Conservation (phyloP, 2,329 filamentous ascomycete species). For the Aspergillus felis region DNA sequence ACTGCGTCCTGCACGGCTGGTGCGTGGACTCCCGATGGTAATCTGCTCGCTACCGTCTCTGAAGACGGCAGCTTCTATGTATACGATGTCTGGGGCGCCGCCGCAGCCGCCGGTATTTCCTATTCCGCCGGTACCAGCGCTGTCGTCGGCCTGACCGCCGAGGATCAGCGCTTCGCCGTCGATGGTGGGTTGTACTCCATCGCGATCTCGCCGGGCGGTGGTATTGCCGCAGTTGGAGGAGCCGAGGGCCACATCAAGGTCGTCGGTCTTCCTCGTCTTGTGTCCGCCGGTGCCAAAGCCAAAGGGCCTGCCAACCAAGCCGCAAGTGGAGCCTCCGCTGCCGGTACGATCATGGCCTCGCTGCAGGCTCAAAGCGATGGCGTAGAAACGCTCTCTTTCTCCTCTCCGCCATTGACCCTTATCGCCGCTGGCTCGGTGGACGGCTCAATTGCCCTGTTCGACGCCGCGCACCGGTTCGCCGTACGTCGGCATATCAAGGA, state of each 20-base stretch:
- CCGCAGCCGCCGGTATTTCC: slow-evolving; percentile 60
- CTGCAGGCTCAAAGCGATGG: slow-evolving; percentile 74
- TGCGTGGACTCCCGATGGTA: slow-evolving; percentile 83
- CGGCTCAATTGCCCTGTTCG: slow-evolving; percentile 75
- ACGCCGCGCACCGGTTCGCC: slow-evolving; percentile 79
- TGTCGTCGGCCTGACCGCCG: slow-evolving; percentile 70
- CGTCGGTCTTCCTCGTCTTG: slow-evolving; percentile 70
- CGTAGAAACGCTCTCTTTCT: slow-evolving; percentile 71
- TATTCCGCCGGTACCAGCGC: slow-evolving; percentile 56
- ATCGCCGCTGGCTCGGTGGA: slow-evolving; percentile 63
- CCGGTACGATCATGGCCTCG: slow-evolving; percentile 73
- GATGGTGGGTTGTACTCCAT: slow-evolving; percentile 89
- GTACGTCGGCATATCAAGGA: slow-evolving; percentile 76
- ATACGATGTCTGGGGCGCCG: slow-evolving; percentile 84
- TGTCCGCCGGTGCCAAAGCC: slow-evolving; percentile 41
- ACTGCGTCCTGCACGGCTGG: slow-evolving; percentile 83
- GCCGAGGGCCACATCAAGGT: slow-evolving; percentile 82
- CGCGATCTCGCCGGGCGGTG: slow-evolving; percentile 73
- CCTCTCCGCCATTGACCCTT: slow-evolving; percentile 56
- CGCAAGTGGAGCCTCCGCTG: slow-evolving; percentile 40
- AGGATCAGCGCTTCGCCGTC: slow-evolving; percentile 86
- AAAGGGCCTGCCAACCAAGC: slow-evolving; percentile 42
- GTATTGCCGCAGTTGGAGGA: slow-evolving; percentile 80
- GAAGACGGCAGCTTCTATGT: slow-evolving; percentile 88
- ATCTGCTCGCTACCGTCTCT: slow-evolving; percentile 78